These are phyloP conservation scores for Pterulicium gracile DNA, from an alignment of 1,284 basidiomycete species.

Conservation along the genomic window DNA sequence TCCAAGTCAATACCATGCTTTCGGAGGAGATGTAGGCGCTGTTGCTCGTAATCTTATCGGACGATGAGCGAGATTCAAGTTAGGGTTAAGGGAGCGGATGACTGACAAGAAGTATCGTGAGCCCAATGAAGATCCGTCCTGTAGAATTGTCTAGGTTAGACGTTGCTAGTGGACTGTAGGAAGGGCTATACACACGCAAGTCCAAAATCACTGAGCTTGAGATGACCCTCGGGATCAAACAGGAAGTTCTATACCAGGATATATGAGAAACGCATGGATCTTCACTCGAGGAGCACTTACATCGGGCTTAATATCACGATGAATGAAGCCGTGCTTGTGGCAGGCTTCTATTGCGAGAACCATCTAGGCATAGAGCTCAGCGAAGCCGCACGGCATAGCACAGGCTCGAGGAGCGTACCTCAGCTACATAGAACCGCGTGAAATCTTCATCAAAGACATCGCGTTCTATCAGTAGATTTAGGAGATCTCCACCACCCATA, in stretches of 20 bases:
- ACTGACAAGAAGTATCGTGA: slow-evolving; percentile 78
- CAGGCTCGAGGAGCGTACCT: slow-evolving; percentile 32
- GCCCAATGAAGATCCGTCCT: slow-evolving; percentile 85
- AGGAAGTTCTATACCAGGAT: slow-evolving; percentile 91
- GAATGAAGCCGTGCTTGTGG: slow-evolving; percentile 92
- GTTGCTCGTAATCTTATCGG: slow-evolving; percentile 81
- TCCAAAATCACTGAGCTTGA: slow-evolving; percentile 93
- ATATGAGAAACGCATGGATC: slow-evolving; percentile 13
- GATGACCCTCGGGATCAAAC: slow-evolving; percentile 87
- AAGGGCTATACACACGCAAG: slow-evolving; percentile 69
- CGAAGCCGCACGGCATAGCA: slow-evolving; percentile 8
- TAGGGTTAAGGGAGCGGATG: slow-evolving; percentile 3
- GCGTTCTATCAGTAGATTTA: slow-evolving; percentile 89
- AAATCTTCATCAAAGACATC: slow-evolving; percentile 93
- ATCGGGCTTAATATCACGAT: slow-evolving; percentile 94
- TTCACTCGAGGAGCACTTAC: slow-evolving; percentile 34
- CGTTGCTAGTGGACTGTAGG: slow-evolving; percentile 14
- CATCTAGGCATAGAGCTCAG: slow-evolving; percentile 49
- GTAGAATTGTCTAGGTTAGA: slow-evolving; percentile 11
- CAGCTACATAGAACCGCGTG: slow-evolving; percentile 91
- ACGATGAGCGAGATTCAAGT: slow-evolving; percentile 10
- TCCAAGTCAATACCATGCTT: slow-evolving; percentile 95
- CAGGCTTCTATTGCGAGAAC: slow-evolving; percentile 91
- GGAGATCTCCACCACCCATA: slow-evolving; percentile 93
- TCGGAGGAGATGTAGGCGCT: slow-evolving; percentile 77